phyloP scores from a whole-genome alignment of 2,329 filamentous ascomycete species.

The Colletotrichum cordylinicola region DNA sequence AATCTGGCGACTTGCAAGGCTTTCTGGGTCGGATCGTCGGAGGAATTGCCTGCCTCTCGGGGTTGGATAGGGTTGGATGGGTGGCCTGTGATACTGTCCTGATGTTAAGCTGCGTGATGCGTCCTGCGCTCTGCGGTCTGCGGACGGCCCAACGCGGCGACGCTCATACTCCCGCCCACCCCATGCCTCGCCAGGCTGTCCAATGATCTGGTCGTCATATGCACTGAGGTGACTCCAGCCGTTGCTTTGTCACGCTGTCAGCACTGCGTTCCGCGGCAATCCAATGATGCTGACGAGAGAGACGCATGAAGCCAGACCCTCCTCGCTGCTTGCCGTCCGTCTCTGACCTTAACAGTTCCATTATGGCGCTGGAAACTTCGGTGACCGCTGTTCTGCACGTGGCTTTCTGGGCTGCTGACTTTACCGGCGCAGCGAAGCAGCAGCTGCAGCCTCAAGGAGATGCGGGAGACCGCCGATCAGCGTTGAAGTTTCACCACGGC shows the following conservation, averaged over 20 bases:
- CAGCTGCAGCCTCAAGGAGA: neutral
- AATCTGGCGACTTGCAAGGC: neutral
- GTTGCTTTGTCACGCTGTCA: neutral
- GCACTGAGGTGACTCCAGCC: neutral
- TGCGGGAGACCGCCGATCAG: conserved; percentile 1
- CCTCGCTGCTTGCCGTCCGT: neutral
- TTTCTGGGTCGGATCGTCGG: conserved; percentile 1
- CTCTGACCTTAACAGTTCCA: neutral
- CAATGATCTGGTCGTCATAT: neutral
- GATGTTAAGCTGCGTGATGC: neutral
- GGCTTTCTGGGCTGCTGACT: neutral
- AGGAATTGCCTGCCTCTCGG: conserved; percentile 1
- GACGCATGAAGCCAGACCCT: neutral
- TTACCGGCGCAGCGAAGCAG: neutral
- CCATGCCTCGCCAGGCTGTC: neutral
- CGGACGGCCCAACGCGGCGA: neutral
- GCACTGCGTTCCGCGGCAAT: neutral
- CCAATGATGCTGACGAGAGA: neutral
- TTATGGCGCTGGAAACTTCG: neutral
- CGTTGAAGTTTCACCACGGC: conserved; percentile 13
- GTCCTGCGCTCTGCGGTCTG: neutral
- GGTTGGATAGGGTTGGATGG: neutral
- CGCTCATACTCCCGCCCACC: conserved; percentile 3
- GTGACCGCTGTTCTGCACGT: neutral
- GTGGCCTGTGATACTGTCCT: neutral